These are phyloP conservation scores for Pseudopithomyces maydicus DNA, from an alignment of 2,329 filamentous ascomycete species.

Conservation along the genomic window DNA sequence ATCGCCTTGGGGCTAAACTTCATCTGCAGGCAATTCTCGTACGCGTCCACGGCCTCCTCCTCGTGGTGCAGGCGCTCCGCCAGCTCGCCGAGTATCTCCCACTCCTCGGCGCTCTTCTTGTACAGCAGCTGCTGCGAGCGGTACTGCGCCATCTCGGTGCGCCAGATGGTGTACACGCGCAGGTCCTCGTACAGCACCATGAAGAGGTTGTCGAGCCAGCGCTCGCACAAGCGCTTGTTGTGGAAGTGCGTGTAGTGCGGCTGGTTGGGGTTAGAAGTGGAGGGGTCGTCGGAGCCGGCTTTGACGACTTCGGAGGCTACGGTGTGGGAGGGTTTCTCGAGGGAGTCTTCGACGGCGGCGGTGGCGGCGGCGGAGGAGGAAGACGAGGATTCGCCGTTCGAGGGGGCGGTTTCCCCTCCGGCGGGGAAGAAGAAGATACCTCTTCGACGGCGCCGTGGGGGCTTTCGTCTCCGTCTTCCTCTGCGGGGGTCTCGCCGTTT, in stretches of 20 bases:
- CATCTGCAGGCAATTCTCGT: conserved; percentile 82
- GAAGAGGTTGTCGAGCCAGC: conserved; percentile 97
- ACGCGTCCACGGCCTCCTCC: conserved; percentile 91
- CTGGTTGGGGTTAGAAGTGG: conserved; percentile 56
- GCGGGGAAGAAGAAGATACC: too few species aligned
- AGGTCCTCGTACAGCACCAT: conserved; percentile 99
- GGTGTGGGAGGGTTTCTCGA: conserved; percentile 82
- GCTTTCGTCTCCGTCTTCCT: too few species aligned
- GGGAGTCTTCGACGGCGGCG: conserved; percentile 43
- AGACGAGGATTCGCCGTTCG: conserved; percentile 35
- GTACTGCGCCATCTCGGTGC: conserved; percentile 96
- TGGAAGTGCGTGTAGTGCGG: conserved; percentile 87
- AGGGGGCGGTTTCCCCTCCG: conserved; percentile 32
- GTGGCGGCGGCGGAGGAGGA: conserved; percentile 31
- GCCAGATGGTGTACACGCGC: conserved; percentile 98
- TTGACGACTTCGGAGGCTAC: conserved; percentile 79
- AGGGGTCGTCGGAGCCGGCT: conserved; percentile 68
- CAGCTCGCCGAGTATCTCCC: conserved; percentile 94
- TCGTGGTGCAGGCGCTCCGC: conserved; percentile 91
- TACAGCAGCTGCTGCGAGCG: conserved; percentile 92
- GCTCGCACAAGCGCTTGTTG: conserved; percentile 95
- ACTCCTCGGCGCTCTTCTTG: conserved; percentile 95
- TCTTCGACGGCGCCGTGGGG: conserved; percentile 34
- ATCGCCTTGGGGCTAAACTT: conserved; percentile 94
- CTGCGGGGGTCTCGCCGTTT: conserved; percentile 22